These are phyloP conservation scores for Talinum fruticosum DNA, from an alignment of 148 eudicot species.

Conservation along the genomic window DNA sequence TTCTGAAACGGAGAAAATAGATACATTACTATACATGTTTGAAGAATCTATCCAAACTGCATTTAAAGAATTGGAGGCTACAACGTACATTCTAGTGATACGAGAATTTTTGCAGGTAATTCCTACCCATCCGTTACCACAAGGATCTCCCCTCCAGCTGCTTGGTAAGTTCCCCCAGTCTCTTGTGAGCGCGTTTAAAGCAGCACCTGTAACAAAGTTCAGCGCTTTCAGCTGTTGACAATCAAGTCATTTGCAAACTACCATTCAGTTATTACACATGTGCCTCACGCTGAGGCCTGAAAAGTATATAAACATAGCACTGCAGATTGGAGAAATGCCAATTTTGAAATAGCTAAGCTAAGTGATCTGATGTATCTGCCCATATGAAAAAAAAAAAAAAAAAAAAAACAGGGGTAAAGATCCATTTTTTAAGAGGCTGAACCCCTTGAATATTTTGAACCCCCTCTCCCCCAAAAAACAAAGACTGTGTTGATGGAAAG, in stretches of 20 bases:
- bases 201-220: constrained; percentile 47
- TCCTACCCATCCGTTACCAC: constrained; percentile 73
- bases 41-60: constrained; percentile 2
- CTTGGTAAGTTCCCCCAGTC: constrained; percentile 63
- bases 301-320: not conserved
- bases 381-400: no score
- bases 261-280: not conserved
- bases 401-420: no score
- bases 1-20: constrained; percentile 45
- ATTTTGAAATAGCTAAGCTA: not conserved
- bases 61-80: not conserved
- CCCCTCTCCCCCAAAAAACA: not conserved
- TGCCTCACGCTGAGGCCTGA: not conserved
- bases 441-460: not conserved
- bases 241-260: not conserved
- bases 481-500: not conserved
- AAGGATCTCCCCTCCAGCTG: constrained; percentile 85
- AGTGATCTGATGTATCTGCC: not conserved
- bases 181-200: constrained; percentile 44
- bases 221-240: constrained; percentile 3
- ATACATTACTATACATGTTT: constrained; percentile 5
- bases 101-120: constrained; percentile 52
- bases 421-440: not conserved
- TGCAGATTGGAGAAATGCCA: not conserved
- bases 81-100: constrained; percentile 56